phyloP scores from a whole-genome alignment of 257 asterid genomes.

The Gentiana macrophylla region DNA sequence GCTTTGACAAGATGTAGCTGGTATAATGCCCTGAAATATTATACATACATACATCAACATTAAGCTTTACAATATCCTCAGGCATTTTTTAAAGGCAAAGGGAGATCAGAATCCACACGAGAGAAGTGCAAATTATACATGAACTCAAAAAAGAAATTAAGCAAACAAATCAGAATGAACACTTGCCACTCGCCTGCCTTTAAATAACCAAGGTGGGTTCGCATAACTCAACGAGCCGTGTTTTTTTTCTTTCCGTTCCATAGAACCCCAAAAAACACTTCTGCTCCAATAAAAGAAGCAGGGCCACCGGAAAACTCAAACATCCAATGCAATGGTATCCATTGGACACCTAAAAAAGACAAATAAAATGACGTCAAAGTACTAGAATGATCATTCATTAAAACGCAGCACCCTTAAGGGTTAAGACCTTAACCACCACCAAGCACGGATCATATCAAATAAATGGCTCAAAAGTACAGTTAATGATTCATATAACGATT shows the following conservation, averaged over 20 bases:
- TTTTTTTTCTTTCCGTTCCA: constrained; percentile 33
- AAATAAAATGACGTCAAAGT: neutral
- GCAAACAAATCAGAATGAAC: neutral
- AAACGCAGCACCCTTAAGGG: no score
- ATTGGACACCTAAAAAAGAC: neutral
- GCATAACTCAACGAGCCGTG: constrained; percentile 41
- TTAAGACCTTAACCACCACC: neutral
- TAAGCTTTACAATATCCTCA: constrained; percentile 1
- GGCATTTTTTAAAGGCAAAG: neutral
- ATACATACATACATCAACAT: neutral
- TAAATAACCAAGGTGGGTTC: constrained; percentile 90
- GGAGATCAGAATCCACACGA: neutral
- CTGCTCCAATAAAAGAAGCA: constrained; percentile 11
- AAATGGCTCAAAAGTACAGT: neutral
- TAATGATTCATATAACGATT: no score
- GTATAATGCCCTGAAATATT: constrained; percentile 70
- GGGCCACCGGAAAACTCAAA: neutral
- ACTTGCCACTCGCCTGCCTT: constrained; percentile 67
- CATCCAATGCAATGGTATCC: constrained; percentile 1
- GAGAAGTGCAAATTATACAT: neutral
- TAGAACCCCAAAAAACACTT: constrained; percentile 8
- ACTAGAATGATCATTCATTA: no score
- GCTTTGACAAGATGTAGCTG: constrained; percentile 96
- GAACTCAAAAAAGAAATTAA: no score
- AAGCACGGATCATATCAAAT: neutral